Conservation (phyloP, 108 stramenopile genomes). For the Schizochytrium sp. region DNA sequence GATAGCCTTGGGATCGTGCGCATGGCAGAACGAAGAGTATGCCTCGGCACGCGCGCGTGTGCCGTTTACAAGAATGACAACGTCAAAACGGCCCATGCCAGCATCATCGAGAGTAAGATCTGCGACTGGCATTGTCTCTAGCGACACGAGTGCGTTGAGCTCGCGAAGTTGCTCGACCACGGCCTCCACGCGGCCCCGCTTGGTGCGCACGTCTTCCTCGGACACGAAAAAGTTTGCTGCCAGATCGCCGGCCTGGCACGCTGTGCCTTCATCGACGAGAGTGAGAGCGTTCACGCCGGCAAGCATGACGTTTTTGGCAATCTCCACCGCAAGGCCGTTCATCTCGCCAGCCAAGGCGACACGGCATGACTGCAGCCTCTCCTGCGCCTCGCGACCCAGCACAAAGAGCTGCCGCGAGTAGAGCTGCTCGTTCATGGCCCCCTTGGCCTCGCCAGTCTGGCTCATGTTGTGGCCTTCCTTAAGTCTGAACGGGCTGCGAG, state of each 20-base stretch:
- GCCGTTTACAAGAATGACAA: background rate
- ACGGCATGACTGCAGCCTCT: slow-evolving; percentile 80
- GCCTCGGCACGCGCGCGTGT: background rate
- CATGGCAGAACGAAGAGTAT: slow-evolving; percentile 42
- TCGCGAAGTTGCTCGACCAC: slow-evolving; percentile 27
- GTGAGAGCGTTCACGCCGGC: slow-evolving; percentile 59
- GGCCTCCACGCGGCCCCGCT: slow-evolving; percentile 28
- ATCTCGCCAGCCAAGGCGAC: slow-evolving; percentile 74
- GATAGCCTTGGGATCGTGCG: slow-evolving; percentile 53
- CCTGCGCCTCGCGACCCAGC: slow-evolving; percentile 96
- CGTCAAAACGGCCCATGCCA: background rate
- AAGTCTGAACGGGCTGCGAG: too few relatives aligned
- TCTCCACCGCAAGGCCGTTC: slow-evolving; percentile 81
- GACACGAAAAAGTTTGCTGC: background rate
- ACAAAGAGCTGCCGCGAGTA: slow-evolving; percentile 98
- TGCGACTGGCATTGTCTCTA: background rate
- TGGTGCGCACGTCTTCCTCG: background rate
- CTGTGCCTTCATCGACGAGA: background rate
- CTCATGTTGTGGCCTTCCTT: too few relatives aligned
- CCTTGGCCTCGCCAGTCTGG: too few relatives aligned
- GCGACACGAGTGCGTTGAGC: slow-evolving; percentile 45
- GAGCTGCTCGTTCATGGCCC: slow-evolving; percentile 75
- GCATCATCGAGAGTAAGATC: background rate
- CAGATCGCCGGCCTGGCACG: background rate
- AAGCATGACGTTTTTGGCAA: slow-evolving; percentile 87